phyloP scores from a whole-genome alignment of 2,329 filamentous ascomycete species.

The Phialocephala subalpina region DNA sequence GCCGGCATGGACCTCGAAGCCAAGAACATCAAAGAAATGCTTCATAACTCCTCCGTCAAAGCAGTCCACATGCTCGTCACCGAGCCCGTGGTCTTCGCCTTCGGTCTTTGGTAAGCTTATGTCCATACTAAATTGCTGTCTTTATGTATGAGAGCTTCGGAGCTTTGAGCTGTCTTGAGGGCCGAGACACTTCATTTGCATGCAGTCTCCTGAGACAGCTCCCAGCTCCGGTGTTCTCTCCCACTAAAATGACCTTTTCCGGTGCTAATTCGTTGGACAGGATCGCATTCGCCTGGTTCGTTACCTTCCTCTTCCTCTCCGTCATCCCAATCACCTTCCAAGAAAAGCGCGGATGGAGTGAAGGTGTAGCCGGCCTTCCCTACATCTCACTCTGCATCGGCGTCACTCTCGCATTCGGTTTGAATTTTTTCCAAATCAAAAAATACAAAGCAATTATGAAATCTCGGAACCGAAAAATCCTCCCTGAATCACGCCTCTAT shows the following conservation, averaged over 20 bases:
- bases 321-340: slow-evolving; percentile 80
- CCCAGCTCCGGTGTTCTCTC: no score
- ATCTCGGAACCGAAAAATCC: slow-evolving; percentile 31
- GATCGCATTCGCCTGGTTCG: slow-evolving; percentile 88
- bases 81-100: slow-evolving; percentile 82
- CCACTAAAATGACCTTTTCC: no score
- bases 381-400: slow-evolving; percentile 58
- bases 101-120: slow-evolving; percentile 70
- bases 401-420: slow-evolving; percentile 47
- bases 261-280: no score
- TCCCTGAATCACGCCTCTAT: slow-evolving; percentile 80
- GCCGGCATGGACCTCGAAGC: slow-evolving; percentile 59
- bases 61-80: slow-evolving; percentile 77
- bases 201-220: no score
- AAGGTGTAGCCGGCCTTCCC: slow-evolving; percentile 67
- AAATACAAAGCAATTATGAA: slow-evolving; percentile 50
- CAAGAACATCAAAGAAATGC: slow-evolving; percentile 66
- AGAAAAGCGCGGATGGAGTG: slow-evolving; percentile 70
- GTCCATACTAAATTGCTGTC: no score
- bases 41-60: slow-evolving; percentile 75
- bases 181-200: no score
- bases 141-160: no score
- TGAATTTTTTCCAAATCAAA: slow-evolving; percentile 57
- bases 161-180: no score
- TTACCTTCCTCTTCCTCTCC: slow-evolving; percentile 83